A percentile compares a stretch with the other conserved stretches of the same genome.
Evolutionary conservation across 2,329 filamentous ascomycete genomes (phyloP).

Genomic region (Neopestalotiopsis sp.): DNA sequence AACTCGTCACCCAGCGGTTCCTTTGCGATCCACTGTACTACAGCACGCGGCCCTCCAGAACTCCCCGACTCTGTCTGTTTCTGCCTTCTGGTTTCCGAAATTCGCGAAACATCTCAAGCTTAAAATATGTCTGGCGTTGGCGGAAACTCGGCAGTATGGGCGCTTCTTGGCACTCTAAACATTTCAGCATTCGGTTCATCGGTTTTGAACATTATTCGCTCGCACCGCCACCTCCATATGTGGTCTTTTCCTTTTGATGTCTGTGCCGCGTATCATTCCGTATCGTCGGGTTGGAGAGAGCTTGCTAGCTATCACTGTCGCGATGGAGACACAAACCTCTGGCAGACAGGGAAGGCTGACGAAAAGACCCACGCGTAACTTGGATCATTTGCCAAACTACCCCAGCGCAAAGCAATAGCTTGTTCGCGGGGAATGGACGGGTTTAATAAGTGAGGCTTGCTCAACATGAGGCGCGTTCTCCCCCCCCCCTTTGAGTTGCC

Average conservation of each 20-base stretch:
- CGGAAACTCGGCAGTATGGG: constrained; percentile 9
- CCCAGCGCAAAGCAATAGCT: background rate
- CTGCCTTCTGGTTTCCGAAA: constrained; percentile 6
- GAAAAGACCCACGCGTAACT: background rate
- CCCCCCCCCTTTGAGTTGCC: no score
- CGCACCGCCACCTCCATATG: background rate
- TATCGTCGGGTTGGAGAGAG: background rate
- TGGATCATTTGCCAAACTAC: background rate
- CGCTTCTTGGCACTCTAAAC: background rate
- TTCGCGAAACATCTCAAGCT: constrained; percentile 14
- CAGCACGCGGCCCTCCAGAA: background rate
- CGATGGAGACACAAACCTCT: background rate
- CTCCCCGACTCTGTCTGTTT: constrained; percentile 2
- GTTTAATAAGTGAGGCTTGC: background rate
- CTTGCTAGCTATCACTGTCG: background rate
- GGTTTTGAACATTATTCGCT: background rate
- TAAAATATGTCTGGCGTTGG: constrained; percentile 9
- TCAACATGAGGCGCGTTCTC: background rate
- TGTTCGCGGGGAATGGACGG: background rate
- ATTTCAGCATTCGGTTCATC: background rate
- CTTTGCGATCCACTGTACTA: constrained; percentile 9
- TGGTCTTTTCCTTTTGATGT: no score
- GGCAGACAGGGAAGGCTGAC: background rate
- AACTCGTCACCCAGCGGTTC: constrained; percentile 14
- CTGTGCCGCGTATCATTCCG: background rate